Evolutionary conservation across 768 basidiomycete species (phyloP).

Genomic region (Kwoniella newhampshirensis): DNA sequence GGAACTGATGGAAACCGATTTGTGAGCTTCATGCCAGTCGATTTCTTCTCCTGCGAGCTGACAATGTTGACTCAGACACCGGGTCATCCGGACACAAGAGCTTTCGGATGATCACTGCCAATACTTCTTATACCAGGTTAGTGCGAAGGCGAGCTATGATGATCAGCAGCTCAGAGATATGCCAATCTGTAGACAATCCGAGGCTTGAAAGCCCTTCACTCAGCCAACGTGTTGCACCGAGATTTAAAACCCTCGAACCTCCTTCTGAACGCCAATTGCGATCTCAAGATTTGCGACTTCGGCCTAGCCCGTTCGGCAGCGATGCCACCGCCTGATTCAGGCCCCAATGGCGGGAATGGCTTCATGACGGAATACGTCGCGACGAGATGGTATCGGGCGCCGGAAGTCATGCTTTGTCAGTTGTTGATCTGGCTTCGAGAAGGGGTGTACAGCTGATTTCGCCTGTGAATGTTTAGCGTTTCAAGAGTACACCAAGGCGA

Average conservation of each 20-base stretch:
- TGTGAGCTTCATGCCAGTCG: constrained; percentile 49
- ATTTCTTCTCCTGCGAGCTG: too few relatives aligned
- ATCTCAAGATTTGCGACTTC: constrained; percentile 69
- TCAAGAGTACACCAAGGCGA: constrained; percentile 58
- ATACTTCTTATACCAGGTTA: constrained; percentile 88
- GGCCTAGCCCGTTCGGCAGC: constrained; percentile 61
- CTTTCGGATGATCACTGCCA: constrained; percentile 93
- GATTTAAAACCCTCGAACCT: constrained; percentile 97
- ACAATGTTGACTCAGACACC: constrained; percentile 58
- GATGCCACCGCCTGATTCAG: constrained; percentile 32
- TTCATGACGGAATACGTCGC: constrained; percentile 89
- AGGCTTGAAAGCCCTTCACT: constrained; percentile 90
- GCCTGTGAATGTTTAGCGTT: constrained; percentile 34
- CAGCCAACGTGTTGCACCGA: constrained; percentile 83
- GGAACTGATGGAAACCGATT: constrained; percentile 82
- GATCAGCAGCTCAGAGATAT: constrained; percentile 1
- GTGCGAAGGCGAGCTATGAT: constrained; percentile 1
- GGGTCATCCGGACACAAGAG: constrained; percentile 92
- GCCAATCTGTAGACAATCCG: constrained; percentile 71
- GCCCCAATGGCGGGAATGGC: constrained; percentile 68
- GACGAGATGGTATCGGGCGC: constrained; percentile 70
- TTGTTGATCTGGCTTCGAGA: not conserved
- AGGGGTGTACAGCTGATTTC: not conserved
- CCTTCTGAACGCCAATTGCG: constrained; percentile 92
- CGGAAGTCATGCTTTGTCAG: constrained; percentile 58